A percentile compares a stretch with the other conserved stretches of the same genome.
These are phyloP conservation scores for Termitomyces sp. DNA, from an alignment of 1,284 basidiomycete species.

Conservation along the genomic window DNA sequence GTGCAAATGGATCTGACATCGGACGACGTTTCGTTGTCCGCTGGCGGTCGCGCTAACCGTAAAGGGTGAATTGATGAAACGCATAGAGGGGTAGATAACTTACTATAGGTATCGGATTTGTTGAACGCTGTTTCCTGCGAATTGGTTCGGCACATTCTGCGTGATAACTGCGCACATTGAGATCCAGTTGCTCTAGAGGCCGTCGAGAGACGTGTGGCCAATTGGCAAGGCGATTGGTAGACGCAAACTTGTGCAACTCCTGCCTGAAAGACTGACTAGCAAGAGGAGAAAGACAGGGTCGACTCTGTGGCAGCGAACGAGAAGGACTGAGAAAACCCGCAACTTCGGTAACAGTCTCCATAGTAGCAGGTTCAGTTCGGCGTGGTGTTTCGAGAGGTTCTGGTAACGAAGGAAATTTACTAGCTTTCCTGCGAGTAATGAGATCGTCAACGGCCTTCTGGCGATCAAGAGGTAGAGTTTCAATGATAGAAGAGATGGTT, in stretches of 20 bases:
- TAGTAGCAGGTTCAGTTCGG: neutral
- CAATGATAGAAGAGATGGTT: constrained; percentile 43
- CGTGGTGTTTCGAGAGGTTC: neutral
- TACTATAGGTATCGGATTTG: neutral
- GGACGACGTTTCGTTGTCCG: constrained; percentile 1
- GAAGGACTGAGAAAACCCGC: neutral
- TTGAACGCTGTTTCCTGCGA: neutral
- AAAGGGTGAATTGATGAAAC: neutral
- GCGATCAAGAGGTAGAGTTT: constrained; percentile 35
- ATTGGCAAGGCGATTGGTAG: constrained; percentile 8
- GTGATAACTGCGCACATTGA: constrained; percentile 9
- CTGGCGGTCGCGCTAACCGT: neutral
- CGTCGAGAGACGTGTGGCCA: constrained; percentile 9
- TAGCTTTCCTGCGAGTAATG: constrained; percentile 17
- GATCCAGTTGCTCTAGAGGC: constrained; percentile 8
- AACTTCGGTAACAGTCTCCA: neutral
- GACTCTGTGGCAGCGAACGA: constrained; percentile 2
- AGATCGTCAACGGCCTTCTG: constrained; percentile 34
- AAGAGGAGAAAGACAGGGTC: constrained; percentile 19
- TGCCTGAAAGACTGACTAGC: constrained; percentile 23
- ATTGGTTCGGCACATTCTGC: neutral
- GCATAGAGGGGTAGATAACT: neutral
- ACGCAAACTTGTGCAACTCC: constrained; percentile 16
- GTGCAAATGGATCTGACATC: neutral
- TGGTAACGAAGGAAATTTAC: neutral